Percentiles rank a stretch among this genome's conserved stretches.
Conservation (phyloP, 1,284 basidiomycete genomes). For the Hymenochaete sp. region DNA sequence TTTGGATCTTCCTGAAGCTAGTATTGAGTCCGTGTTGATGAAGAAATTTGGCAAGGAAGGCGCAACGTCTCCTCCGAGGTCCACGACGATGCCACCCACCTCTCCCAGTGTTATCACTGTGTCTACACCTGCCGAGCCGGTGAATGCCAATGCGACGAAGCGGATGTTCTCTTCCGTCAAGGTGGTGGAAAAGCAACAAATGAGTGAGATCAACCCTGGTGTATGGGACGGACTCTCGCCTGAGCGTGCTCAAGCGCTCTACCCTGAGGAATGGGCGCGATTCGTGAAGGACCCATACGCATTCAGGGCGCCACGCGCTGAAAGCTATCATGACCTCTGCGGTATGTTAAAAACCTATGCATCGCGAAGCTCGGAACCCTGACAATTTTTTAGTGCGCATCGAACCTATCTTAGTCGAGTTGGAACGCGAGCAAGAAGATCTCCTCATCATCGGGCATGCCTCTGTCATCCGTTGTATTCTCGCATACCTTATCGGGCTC, state of each 20-base stretch:
- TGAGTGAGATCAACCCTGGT: conserved; percentile 96
- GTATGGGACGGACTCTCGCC: conserved; percentile 93
- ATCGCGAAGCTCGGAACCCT: conserved; percentile 1
- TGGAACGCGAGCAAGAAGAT: conserved; percentile 75
- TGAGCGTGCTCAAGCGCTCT: conserved; percentile 83
- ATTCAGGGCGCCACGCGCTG: conserved; percentile 85
- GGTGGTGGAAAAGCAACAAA: conserved; percentile 90
- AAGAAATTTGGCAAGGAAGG: conserved; percentile 4
- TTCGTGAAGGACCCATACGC: conserved; percentile 91
- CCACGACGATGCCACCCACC: neutral
- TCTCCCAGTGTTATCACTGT: neutral
- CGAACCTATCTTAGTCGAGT: conserved; percentile 77
- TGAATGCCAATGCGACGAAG: conserved; percentile 22
- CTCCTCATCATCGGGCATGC: conserved; percentile 78
- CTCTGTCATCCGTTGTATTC: conserved; percentile 94
- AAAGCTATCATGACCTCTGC: conserved; percentile 86
- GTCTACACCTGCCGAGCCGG: conserved; percentile 8
- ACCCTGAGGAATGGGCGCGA: conserved; percentile 90
- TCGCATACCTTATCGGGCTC: conserved; percentile 86
- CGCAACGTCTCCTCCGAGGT: no score
- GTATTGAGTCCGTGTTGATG: neutral
- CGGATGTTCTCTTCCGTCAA: conserved; percentile 47
- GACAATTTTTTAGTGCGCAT: conserved; percentile 47
- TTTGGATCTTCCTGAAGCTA: conserved; percentile 11
- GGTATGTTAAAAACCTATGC: conserved; percentile 34